phyloP scores from a whole-genome alignment of 345 rosid species.

The Gossypioides kirkii region DNA sequence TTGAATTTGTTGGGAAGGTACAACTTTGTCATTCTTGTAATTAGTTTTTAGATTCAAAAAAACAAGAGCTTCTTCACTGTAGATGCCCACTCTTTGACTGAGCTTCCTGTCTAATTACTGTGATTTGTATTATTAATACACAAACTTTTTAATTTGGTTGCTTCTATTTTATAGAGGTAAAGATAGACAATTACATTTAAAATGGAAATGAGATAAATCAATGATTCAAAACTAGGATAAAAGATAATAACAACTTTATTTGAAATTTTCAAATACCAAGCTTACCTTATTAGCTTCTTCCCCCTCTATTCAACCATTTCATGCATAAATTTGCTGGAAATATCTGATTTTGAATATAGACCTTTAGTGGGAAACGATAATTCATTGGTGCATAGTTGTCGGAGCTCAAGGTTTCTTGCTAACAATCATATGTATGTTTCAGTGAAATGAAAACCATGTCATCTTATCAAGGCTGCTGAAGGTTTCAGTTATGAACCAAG shows the following conservation, averaged over 20 bases:
- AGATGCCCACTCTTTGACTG: background rate
- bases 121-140: background rate
- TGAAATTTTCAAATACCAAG: too few relatives aligned
- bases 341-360: background rate
- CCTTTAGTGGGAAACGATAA: background rate
- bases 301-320: background rate
- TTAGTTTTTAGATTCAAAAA: background rate
- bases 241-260: too few relatives aligned
- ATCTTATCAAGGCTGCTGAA: constrained; percentile 9
- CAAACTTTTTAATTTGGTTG: too few relatives aligned
- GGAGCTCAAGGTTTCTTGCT: background rate
- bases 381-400: background rate
- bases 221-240: too few relatives aligned
- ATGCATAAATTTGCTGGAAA: background rate
- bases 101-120: background rate
- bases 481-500: constrained; percentile 31
- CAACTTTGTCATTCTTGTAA: background rate
- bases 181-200: too few relatives aligned
- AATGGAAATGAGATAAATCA: too few relatives aligned
- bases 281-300: background rate
- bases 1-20: background rate
- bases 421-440: constrained; percentile 4
- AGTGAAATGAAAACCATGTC: constrained; percentile 11
- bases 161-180: too few relatives aligned
- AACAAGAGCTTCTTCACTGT: background rate